Evolutionary conservation across 75 land plant genomes (phyloP).

Genomic region (Picea sitchensis): DNA sequence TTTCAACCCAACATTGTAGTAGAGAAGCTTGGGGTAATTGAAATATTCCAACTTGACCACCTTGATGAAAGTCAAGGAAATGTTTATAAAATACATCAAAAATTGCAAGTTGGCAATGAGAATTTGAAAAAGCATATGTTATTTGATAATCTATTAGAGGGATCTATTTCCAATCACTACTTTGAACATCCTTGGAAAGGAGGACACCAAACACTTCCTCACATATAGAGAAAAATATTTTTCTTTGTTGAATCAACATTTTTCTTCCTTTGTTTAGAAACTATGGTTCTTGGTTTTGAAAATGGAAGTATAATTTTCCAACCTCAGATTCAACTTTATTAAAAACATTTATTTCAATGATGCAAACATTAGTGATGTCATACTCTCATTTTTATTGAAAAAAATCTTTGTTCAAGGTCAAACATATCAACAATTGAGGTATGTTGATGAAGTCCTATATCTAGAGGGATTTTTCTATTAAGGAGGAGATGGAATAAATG

Average conservation of each 20-base stretch:
- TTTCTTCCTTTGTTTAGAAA: conserved; percentile 19
- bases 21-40: background rate
- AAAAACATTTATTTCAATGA: no score
- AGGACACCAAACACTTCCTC: conserved; percentile 48
- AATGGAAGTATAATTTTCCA: conserved; percentile 49
- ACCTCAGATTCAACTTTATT: conserved; percentile 30
- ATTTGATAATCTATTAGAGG: conserved; percentile 81
- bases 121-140: conserved; percentile 91
- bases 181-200: conserved; percentile 75
- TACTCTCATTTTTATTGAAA: no score
- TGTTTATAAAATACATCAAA: conserved; percentile 41
- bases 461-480: no score
- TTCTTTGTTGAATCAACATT: conserved; percentile 28
- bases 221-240: conserved; percentile 73
- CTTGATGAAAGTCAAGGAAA: conserved; percentile 10
- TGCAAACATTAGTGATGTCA: no score
- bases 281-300: conserved; percentile 27
- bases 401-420: no score
- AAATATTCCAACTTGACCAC: background rate
- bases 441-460: no score
- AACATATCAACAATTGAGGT: no score
- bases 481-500: no score
- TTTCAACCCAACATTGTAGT: conserved; percentile 31
- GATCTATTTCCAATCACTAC: conserved; percentile 94
- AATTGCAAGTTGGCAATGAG: conserved; percentile 76